phyloP scores from a whole-genome alignment of 2,329 filamentous ascomycete species.

The Ustulina deusta region DNA sequence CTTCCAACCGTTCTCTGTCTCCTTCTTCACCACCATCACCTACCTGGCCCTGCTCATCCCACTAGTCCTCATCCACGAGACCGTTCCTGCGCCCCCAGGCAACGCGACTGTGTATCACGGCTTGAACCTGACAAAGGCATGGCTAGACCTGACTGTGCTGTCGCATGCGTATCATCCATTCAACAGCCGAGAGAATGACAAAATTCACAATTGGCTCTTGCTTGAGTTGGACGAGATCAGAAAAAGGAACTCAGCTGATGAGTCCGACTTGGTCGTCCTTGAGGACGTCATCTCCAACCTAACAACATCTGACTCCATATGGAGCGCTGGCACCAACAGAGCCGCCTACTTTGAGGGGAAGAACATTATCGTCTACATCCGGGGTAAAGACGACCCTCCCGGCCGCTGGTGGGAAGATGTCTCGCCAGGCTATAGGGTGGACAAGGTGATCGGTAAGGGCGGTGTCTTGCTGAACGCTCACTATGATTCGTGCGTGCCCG shows the following conservation, averaged over 20 bases:
- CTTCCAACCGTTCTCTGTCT: constrained; percentile 85
- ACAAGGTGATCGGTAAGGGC: constrained; percentile 69
- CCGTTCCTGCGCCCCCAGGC: constrained; percentile 74
- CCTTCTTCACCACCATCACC: constrained; percentile 78
- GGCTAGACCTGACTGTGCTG: constrained; percentile 82
- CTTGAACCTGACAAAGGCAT: constrained; percentile 86
- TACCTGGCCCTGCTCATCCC: constrained; percentile 84
- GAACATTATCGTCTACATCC: constrained; percentile 92
- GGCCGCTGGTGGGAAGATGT: constrained; percentile 77
- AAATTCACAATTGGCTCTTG: constrained; percentile 81
- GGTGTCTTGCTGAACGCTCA: constrained; percentile 95
- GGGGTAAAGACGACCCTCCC: constrained; percentile 79
- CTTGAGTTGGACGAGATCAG: constrained; percentile 77
- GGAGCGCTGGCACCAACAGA: constrained; percentile 48
- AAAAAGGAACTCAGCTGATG: constrained; percentile 65
- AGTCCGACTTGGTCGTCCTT: constrained; percentile 73
- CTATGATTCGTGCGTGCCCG: constrained; percentile 74
- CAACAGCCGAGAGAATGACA: constrained; percentile 86
- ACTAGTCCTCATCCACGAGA: constrained; percentile 79
- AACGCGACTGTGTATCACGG: constrained; percentile 68
- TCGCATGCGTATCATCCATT: constrained; percentile 86
- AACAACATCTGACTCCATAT: constrained; percentile 65
- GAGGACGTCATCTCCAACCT: constrained; percentile 84
- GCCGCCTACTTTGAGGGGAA: constrained; percentile 90
- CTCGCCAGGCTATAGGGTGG: constrained; percentile 52